phyloP scores from a whole-genome alignment of 2,329 filamentous ascomycete genomes.

The Thermoascus crustaceus region DNA sequence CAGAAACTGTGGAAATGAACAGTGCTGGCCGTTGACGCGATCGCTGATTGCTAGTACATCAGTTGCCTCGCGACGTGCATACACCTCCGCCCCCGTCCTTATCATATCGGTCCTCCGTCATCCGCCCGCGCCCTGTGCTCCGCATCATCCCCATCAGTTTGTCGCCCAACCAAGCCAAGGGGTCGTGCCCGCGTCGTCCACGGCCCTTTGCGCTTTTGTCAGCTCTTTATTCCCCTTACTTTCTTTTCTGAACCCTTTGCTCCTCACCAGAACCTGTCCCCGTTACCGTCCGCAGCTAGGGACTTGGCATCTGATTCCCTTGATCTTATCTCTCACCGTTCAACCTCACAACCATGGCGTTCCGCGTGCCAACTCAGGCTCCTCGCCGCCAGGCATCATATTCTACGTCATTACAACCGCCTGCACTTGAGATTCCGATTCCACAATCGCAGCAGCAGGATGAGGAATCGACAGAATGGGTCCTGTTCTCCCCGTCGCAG shows the following conservation, averaged over 20 bases:
- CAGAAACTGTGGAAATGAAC: no score
- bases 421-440: conserved; percentile 19
- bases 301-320: neutral
- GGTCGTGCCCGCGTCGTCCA: neutral
- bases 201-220: neutral
- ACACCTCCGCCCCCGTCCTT: conserved; percentile 2
- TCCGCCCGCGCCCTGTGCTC: neutral
- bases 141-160: neutral
- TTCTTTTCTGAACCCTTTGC: neutral
- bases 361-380: conserved; percentile 30
- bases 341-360: conserved; percentile 22
- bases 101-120: neutral
- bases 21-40: no score
- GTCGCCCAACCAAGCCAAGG: conserved; percentile 1
- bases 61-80: no score
- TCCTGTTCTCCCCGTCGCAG: conserved; percentile 77
- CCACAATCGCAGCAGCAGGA: conserved; percentile 35
- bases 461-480: conserved; percentile 85
- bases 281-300: neutral
- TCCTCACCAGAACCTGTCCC: neutral
- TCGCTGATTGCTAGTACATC: no score
- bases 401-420: conserved; percentile 19
- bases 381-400: conserved; percentile 28
- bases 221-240: neutral
- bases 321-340: conserved; percentile 1